phyloP scores from a whole-genome alignment of 768 basidiomycete species.

The Termitomyces bulborhizus region DNA sequence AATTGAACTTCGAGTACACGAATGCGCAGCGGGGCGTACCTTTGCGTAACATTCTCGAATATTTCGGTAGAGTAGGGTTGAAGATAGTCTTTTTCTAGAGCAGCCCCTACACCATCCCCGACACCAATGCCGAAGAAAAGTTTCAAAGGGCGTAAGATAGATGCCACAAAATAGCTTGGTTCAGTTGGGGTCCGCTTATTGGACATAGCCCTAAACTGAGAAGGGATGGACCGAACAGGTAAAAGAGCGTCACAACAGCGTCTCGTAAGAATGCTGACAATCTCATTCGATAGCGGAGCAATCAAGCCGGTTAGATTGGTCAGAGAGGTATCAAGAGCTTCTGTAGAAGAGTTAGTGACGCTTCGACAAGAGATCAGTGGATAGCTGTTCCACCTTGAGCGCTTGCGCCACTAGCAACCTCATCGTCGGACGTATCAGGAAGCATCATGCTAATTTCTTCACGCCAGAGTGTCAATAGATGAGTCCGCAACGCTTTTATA shows the following conservation, averaged over 20 bases:
- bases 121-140: slow-evolving; percentile 62
- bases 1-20: not conserved
- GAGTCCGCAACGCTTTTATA: slow-evolving; percentile 48
- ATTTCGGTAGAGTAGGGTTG: slow-evolving; percentile 50
- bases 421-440: slow-evolving; percentile 35
- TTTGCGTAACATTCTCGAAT: slow-evolving; percentile 66
- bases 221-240: slow-evolving; percentile 82
- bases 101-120: slow-evolving; percentile 51
- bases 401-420: slow-evolving; percentile 20
- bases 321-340: slow-evolving; percentile 50
- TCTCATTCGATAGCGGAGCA: slow-evolving; percentile 54
- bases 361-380: not conserved
- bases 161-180: slow-evolving; percentile 81
- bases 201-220: slow-evolving; percentile 84
- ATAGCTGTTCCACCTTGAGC: slow-evolving; percentile 44
- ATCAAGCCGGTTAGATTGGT: slow-evolving; percentile 42
- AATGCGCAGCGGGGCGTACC: slow-evolving; percentile 28
- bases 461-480: slow-evolving; percentile 56
- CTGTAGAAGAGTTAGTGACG: slow-evolving; percentile 25
- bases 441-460: slow-evolving; percentile 61
- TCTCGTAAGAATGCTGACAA: slow-evolving; percentile 64
- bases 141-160: slow-evolving; percentile 76
- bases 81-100: slow-evolving; percentile 50
- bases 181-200: slow-evolving; percentile 66
- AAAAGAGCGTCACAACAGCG: slow-evolving; percentile 84